Percentiles rank a stretch among this genome's conserved stretches.
These are phyloP conservation scores for Metschnikowia orientalis DNA, from an alignment of 805 yeast genomes.

Conservation along the genomic window DNA sequence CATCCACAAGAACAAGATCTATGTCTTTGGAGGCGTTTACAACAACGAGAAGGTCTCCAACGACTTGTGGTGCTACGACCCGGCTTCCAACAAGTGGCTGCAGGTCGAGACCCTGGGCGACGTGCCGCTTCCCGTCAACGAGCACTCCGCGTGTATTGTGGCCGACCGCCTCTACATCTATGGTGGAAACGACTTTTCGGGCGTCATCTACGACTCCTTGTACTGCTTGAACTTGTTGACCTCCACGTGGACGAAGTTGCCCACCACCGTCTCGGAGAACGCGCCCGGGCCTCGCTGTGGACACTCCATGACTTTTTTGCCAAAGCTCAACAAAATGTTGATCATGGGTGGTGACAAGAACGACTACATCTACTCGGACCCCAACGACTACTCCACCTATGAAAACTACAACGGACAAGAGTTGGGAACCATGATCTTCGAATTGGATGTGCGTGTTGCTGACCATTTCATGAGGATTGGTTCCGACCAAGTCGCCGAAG, in stretches of 20 bases:
- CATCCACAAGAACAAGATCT: slow-evolving; percentile 70
- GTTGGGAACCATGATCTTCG: slow-evolving; percentile 55
- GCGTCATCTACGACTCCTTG: slow-evolving; percentile 60
- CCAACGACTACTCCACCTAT: slow-evolving; percentile 48
- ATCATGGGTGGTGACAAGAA: slow-evolving; percentile 91
- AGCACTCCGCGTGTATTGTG: slow-evolving; percentile 80
- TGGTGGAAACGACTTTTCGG: slow-evolving; percentile 83
- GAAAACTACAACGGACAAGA: slow-evolving; percentile 46
- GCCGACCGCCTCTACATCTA: slow-evolving; percentile 75
- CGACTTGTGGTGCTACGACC: slow-evolving; percentile 80
- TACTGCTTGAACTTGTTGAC: slow-evolving; percentile 73
- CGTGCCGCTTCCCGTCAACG: slow-evolving; percentile 83
- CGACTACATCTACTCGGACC: slow-evolving; percentile 54
- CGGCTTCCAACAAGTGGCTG: slow-evolving; percentile 63
- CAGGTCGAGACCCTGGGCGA: slow-evolving; percentile 64
- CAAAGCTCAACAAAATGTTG: slow-evolving; percentile 61
- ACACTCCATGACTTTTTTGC: slow-evolving; percentile 74
- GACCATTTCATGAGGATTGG: slow-evolving; percentile 25
- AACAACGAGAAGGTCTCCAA: slow-evolving; percentile 63
- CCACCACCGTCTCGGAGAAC: slow-evolving; percentile 31
- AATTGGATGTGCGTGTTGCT: slow-evolving; percentile 52
- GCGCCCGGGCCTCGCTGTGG: slow-evolving; percentile 87
- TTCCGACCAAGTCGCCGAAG: slow-evolving; percentile 2
- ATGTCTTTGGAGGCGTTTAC: slow-evolving; percentile 86
- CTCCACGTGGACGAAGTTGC: slow-evolving; percentile 65